These are phyloP conservation scores for Volvox carteri DNA, from an alignment of 163 green algal genomes.

Conservation along the genomic window DNA sequence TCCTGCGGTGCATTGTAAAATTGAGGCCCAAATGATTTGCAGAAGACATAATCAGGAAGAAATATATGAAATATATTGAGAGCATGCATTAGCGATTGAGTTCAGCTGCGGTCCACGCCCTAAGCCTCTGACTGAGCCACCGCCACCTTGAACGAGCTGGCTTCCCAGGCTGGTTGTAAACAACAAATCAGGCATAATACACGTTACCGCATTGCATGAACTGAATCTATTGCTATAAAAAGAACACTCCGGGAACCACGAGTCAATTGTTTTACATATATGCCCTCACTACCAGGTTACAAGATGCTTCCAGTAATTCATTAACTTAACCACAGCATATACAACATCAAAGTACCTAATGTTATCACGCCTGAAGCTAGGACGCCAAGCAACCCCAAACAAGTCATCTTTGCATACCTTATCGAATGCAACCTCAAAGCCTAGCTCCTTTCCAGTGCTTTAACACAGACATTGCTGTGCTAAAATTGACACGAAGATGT, in stretches of 20 bases:
- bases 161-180: not conserved
- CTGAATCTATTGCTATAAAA: not conserved
- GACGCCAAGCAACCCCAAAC: not conserved
- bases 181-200: not conserved
- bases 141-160: not conserved
- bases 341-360: not conserved
- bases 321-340: too few species aligned
- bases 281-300: not conserved
- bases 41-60: not conserved
- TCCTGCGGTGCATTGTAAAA: not conserved
- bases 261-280: conserved; percentile 25
- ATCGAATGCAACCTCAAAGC: not conserved
- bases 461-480: not conserved
- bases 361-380: not conserved
- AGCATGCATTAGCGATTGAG: conserved; percentile 1
- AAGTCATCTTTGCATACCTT: conserved; percentile 24
- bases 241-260: not conserved
- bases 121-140: not conserved
- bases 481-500: not conserved
- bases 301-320: not conserved
- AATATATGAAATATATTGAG: not conserved
- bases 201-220: not conserved
- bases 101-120: not conserved
- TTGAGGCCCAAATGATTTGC: not conserved
- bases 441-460: not conserved